A percentile compares a stretch with the other conserved stretches of the same genome.
Evolutionary conservation across 768 basidiomycete species (phyloP).

Genomic region (Hericium erinaceus): DNA sequence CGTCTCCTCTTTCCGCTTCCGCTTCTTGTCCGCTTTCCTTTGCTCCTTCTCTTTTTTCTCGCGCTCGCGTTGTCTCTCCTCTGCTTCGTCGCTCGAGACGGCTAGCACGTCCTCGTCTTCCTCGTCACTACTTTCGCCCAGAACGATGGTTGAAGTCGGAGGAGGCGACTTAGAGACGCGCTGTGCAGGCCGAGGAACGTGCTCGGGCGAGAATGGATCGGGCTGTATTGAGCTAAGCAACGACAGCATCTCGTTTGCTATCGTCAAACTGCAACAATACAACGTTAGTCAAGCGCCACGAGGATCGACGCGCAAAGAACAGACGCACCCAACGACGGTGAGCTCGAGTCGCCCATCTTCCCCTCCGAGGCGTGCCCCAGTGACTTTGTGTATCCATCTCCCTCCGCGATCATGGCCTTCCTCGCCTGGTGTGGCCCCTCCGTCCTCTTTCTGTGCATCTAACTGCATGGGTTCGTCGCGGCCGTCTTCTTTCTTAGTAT

Average conservation of each 20-base stretch:
- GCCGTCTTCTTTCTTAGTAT: constrained; percentile 2
- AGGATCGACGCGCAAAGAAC: background rate
- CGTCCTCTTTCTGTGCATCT: constrained; percentile 18
- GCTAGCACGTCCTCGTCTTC: constrained; percentile 24
- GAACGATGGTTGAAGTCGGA: constrained; percentile 7
- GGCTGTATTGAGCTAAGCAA: constrained; percentile 74
- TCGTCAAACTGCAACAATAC: constrained; percentile 49
- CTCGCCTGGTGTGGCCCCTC: constrained; percentile 10
- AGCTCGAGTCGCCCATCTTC: constrained; percentile 62
- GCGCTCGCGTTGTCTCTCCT: constrained; percentile 14
- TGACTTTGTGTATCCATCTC: constrained; percentile 69
- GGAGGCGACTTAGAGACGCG: constrained; percentile 17
- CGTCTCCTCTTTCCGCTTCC: constrained; percentile 15
- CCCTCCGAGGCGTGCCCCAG: constrained; percentile 63
- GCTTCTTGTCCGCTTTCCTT: constrained; percentile 20
- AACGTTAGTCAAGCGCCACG: background rate
- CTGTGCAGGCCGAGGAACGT: constrained; percentile 29
- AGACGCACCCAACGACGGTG: constrained; percentile 76
- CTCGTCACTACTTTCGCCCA: constrained; percentile 18
- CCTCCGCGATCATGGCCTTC: constrained; percentile 44
- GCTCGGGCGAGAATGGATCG: constrained; percentile 63
- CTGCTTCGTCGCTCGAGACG: constrained; percentile 24
- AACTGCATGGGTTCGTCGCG: background rate
- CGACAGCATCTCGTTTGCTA: constrained; percentile 92
- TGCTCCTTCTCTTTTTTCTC: constrained; percentile 17